A percentile compares a stretch with the other conserved stretches of the same genome.
These are phyloP conservation scores for Alternaria triticimaculans DNA, from an alignment of 2,329 filamentous ascomycete genomes.

Conservation along the genomic window DNA sequence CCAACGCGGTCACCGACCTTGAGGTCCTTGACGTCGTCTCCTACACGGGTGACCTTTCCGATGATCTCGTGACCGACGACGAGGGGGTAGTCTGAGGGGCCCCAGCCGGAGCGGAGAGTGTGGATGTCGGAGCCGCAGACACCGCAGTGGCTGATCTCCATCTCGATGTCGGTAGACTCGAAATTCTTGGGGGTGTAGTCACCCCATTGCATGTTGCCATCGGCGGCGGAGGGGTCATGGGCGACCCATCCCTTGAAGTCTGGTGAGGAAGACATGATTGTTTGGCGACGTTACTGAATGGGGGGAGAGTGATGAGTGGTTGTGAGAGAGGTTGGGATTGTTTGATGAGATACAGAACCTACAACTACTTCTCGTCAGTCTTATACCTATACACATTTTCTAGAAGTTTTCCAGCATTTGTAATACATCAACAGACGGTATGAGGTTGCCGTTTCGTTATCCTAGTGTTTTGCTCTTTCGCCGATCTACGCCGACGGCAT, in stretches of 20 bases:
- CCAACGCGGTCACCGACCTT: slow-evolving; percentile 67
- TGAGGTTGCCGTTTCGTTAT: slow-evolving; percentile 6
- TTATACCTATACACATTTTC: slow-evolving; percentile 1
- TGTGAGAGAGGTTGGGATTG: background rate
- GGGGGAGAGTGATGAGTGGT: background rate
- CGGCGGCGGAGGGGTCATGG: slow-evolving; percentile 55
- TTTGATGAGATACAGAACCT: background rate
- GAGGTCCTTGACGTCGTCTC: slow-evolving; percentile 56
- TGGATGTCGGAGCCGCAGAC: slow-evolving; percentile 47
- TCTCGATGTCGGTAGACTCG: slow-evolving; percentile 70
- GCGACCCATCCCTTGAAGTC: slow-evolving; percentile 65
- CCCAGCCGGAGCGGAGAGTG: slow-evolving; percentile 52
- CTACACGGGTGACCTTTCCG: slow-evolving; percentile 47
- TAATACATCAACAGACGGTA: slow-evolving; percentile 23
- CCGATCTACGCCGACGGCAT: slow-evolving; percentile 28
- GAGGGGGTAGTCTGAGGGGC: slow-evolving; percentile 57
- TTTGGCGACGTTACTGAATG: background rate
- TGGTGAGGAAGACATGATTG: slow-evolving; percentile 29
- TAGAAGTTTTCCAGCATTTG: slow-evolving; percentile 24
- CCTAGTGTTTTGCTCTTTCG: slow-evolving; percentile 30
- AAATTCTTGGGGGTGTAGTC: slow-evolving; percentile 51
- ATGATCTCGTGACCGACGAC: slow-evolving; percentile 53
- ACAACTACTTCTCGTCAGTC: background rate
- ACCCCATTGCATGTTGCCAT: slow-evolving; percentile 64
- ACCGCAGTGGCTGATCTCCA: slow-evolving; percentile 50